Evolutionary conservation across 2,329 filamentous ascomycete genomes (phyloP).

Genomic region (Alternaria metachromatica): DNA sequence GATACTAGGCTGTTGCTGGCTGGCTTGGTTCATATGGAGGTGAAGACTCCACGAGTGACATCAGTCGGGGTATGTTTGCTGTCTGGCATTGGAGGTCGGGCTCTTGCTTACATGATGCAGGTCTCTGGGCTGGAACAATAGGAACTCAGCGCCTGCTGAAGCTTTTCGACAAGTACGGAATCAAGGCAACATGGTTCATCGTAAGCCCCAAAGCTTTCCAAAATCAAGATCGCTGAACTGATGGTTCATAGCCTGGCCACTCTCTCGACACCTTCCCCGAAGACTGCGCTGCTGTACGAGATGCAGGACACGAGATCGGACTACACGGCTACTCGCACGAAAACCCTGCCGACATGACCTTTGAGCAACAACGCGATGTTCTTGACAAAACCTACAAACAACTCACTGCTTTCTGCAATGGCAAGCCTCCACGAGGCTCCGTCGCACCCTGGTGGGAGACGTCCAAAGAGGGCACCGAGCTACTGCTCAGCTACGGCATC

Average conservation of each 20-base stretch:
- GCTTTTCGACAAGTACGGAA: constrained; percentile 75
- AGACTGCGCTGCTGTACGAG: constrained; percentile 66
- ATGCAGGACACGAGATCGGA: constrained; percentile 70
- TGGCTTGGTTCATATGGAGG: constrained; percentile 80
- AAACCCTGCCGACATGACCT: constrained; percentile 73
- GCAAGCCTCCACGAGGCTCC: constrained; percentile 73
- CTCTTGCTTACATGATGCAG: constrained; percentile 42
- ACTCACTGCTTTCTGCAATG: constrained; percentile 70
- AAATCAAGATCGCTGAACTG: neutral
- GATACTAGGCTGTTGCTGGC: constrained; percentile 61
- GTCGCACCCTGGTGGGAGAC: constrained; percentile 82
- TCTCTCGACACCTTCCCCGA: constrained; percentile 71
- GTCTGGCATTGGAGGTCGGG: neutral
- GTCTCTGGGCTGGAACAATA: constrained; percentile 72
- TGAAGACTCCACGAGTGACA: constrained; percentile 74
- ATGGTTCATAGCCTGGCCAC: constrained; percentile 57
- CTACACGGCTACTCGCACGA: constrained; percentile 77
- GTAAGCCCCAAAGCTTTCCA: constrained; percentile 61
- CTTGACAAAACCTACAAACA: constrained; percentile 76
- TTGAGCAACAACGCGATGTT: constrained; percentile 78
- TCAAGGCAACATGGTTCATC: constrained; percentile 73
- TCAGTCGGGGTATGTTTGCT: constrained; percentile 64
- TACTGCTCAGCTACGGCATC: constrained; percentile 70
- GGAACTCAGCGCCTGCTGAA: constrained; percentile 72
- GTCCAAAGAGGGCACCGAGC: constrained; percentile 69